Percentiles rank a stretch among this genome's conserved stretches.
Evolutionary conservation across 352 stramenopile genomes (phyloP).

Genomic region (Globisporangium nagaii): DNA sequence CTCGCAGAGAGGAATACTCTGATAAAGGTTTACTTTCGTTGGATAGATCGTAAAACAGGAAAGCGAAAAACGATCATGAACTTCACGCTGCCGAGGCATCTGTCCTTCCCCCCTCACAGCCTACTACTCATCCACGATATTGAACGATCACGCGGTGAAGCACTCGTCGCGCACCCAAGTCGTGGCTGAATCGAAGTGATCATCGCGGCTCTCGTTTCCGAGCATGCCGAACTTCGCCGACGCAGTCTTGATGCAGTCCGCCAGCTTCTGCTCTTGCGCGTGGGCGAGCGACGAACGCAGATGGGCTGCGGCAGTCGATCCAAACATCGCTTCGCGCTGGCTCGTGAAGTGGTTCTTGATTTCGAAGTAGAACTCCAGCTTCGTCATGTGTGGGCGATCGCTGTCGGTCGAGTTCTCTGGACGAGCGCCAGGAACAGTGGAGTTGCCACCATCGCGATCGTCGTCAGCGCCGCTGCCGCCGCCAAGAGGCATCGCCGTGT

Average conservation of each 20-base stretch:
- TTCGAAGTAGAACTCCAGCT: conserved; percentile 47
- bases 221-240: not conserved
- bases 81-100: too few species aligned
- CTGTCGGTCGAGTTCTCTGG: too few species aligned
- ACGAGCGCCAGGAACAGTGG: too few species aligned
- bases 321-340: conserved; percentile 13
- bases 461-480: too few species aligned
- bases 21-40: not conserved
- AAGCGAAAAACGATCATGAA: conserved; percentile 3
- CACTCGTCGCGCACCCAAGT: not conserved
- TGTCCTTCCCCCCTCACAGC: too few species aligned
- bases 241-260: not conserved
- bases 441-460: too few species aligned
- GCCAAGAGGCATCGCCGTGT: too few species aligned
- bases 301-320: not conserved
- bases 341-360: conserved; percentile 32
- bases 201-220: not conserved
- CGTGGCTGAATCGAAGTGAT: not conserved
- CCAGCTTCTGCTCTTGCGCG: not conserved
- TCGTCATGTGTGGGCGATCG: conserved; percentile 37
- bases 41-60: not conserved
- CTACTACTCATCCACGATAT: not conserved
- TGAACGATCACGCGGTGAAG: not conserved
- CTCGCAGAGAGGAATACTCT: too few species aligned
- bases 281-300: not conserved